Percentiles rank a stretch among this genome's conserved stretches.
These are phyloP conservation scores for Oehlia diaphana DNA, from an alignment of 192 early-diverging fungal species.

Conservation along the genomic window DNA sequence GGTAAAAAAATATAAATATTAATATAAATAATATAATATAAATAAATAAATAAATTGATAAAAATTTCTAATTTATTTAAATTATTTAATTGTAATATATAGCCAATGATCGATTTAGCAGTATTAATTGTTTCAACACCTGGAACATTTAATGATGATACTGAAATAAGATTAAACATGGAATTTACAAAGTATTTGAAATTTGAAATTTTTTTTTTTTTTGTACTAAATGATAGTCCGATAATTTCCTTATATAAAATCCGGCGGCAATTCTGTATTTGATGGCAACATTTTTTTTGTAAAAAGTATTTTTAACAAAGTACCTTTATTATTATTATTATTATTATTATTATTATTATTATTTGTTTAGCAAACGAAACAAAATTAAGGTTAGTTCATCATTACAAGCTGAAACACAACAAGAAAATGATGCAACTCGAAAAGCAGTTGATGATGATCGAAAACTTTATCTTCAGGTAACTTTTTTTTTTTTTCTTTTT, in stretches of 20 bases:
- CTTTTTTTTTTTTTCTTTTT: not conserved
- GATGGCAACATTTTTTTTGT: not conserved
- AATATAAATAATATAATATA: no score
- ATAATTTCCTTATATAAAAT: no score
- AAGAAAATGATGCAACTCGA: slow-evolving; percentile 59
- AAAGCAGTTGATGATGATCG: slow-evolving; percentile 79
- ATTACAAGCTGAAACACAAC: slow-evolving; percentile 57
- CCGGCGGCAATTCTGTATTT: no score
- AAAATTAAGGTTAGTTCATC: slow-evolving; percentile 74
- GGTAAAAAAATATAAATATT: not conserved
- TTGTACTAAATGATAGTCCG: no score
- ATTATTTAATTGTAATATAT: not conserved
- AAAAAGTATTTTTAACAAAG: not conserved
- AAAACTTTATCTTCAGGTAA: slow-evolving; percentile 68
- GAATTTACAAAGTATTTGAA: slow-evolving; percentile 56
- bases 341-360: not conserved
- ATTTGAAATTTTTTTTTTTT: not conserved
- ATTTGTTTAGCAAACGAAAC: slow-evolving; percentile 64
- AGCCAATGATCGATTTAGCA: slow-evolving; percentile 59
- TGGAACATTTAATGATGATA: slow-evolving; percentile 19
- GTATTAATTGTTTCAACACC: slow-evolving; percentile 36
- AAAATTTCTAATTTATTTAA: not conserved
- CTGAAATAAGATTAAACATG: slow-evolving; percentile 44
- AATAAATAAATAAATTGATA: no score
- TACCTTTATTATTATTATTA: not conserved